These are phyloP conservation scores for Coprinopsis cinerea DNA, from an alignment of 768 basidiomycete species.

Conservation along the genomic window DNA sequence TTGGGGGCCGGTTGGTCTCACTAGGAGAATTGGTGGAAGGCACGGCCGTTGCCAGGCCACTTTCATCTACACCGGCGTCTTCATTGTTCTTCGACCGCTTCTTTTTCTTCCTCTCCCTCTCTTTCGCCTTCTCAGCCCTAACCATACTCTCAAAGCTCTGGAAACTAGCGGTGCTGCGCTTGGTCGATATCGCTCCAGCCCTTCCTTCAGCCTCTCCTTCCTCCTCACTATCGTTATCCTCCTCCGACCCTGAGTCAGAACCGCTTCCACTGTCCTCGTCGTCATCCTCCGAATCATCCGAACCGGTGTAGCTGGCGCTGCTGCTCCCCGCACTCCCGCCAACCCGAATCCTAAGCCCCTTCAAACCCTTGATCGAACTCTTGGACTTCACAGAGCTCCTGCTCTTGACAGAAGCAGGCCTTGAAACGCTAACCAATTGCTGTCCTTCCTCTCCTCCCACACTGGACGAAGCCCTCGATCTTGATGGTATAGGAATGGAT, in stretches of 20 bases:
- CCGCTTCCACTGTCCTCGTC: constrained; percentile 30
- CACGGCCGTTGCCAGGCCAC: background rate
- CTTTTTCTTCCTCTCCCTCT: constrained; percentile 17
- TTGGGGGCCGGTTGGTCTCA: constrained; percentile 19
- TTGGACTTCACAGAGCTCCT: constrained; percentile 38
- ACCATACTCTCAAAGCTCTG: constrained; percentile 87
- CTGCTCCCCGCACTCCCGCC: constrained; percentile 40
- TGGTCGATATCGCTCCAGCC: constrained; percentile 43
- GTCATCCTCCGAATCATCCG: constrained; percentile 24
- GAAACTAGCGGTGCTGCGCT: constrained; percentile 64
- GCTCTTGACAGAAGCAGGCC: constrained; percentile 32
- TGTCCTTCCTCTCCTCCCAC: too few relatives aligned
- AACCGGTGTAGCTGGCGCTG: constrained; percentile 31
- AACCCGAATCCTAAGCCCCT: constrained; percentile 17
- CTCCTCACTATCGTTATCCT: constrained; percentile 26
- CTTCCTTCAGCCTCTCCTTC: constrained; percentile 38
- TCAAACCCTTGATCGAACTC: constrained; percentile 13
- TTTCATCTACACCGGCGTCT: too few relatives aligned
- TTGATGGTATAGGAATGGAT: constrained; percentile 33
- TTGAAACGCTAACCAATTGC: constrained; percentile 41
- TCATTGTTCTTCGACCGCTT: too few relatives aligned
- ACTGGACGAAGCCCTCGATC: constrained; percentile 32
- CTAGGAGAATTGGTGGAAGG: background rate
- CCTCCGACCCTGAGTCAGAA: constrained; percentile 26
- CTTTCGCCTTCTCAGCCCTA: constrained; percentile 35